phyloP scores from a whole-genome alignment of 2,329 filamentous ascomycete species.

The Aspergillus fumigatus region DNA sequence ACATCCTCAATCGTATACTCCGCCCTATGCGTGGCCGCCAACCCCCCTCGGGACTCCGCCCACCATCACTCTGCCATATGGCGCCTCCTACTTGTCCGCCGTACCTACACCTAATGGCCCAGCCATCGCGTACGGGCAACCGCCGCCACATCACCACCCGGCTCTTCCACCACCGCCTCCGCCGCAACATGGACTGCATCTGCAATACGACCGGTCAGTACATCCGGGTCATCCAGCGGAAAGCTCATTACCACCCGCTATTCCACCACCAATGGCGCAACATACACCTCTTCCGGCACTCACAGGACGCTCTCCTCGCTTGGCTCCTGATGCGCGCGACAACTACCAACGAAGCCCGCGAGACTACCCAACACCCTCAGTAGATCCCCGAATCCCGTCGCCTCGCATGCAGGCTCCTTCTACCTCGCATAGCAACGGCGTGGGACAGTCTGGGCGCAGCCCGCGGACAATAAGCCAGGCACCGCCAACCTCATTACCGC shows the following conservation, averaged over 20 bases:
- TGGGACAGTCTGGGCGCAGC: slow-evolving; percentile 16
- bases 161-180: slow-evolving; percentile 20
- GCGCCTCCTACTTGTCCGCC: slow-evolving; percentile 34
- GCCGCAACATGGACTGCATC: slow-evolving; percentile 22
- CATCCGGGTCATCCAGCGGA: slow-evolving; percentile 31
- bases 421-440: slow-evolving; percentile 19
- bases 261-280: slow-evolving; percentile 18
- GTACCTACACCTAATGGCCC: slow-evolving; percentile 27
- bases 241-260: slow-evolving; percentile 20
- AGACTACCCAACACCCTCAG: slow-evolving; percentile 24
- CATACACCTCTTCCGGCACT: slow-evolving; percentile 17
- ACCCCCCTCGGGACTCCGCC: slow-evolving; percentile 43
- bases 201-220: slow-evolving; percentile 31
- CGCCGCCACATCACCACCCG: slow-evolving; percentile 20
- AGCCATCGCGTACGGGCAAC: slow-evolving; percentile 27
- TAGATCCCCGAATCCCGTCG: slow-evolving; percentile 32
- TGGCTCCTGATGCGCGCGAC: slow-evolving; percentile 23
- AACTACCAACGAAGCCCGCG: slow-evolving; percentile 26
- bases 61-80: slow-evolving; percentile 33
- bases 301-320: slow-evolving; percentile 25
- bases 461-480: slow-evolving; percentile 26
- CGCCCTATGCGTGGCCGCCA: slow-evolving; percentile 42
- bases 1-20: slow-evolving; percentile 37
- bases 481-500: slow-evolving; percentile 14
- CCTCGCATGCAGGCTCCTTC: slow-evolving; percentile 26